Percentiles rank a stretch among this genome's conserved stretches.
Evolutionary conservation across 148 eudicot species (phyloP).

Genomic region (Amaranthus hypochondriacus): DNA sequence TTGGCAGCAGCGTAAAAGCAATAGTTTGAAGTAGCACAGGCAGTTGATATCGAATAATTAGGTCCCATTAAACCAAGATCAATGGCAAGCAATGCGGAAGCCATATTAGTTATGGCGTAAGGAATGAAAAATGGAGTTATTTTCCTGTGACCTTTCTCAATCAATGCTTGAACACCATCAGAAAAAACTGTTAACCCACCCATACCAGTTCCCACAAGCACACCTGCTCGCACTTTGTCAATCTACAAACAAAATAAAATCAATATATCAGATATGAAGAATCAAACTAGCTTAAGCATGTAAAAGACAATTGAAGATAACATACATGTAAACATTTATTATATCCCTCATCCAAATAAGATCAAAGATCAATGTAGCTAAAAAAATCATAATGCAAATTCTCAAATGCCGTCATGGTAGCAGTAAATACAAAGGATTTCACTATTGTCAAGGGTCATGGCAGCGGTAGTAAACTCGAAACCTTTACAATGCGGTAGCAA

Average conservation of each 20-base stretch:
- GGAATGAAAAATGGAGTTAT: slow-evolving; percentile 95
- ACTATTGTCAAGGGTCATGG: too few relatives aligned
- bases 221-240: slow-evolving; percentile 84
- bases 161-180: slow-evolving; percentile 77
- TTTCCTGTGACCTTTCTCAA: slow-evolving; percentile 78
- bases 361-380: background rate
- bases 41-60: slow-evolving; percentile 89
- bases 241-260: slow-evolving; percentile 38
- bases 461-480: too few relatives aligned
- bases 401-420: too few relatives aligned
- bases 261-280: slow-evolving; percentile 1
- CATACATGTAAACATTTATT: background rate
- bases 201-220: slow-evolving; percentile 94
- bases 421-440: too few relatives aligned
- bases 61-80: slow-evolving; percentile 98
- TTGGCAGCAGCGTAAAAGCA: slow-evolving; percentile 95
- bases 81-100: slow-evolving; percentile 89
- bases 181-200: slow-evolving; percentile 86
- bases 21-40: slow-evolving; percentile 94
- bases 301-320: background rate
- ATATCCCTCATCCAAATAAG: background rate
- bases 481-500: too few relatives aligned
- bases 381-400: background rate
- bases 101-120: slow-evolving; percentile 91
- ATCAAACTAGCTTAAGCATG: background rate